Evolutionary conservation across 495 filamentous ascomycete genomes (phyloP), one percentile per base, ranked within the genome.

Genomic region (Lasiosphaeria miniovina): DNA sequence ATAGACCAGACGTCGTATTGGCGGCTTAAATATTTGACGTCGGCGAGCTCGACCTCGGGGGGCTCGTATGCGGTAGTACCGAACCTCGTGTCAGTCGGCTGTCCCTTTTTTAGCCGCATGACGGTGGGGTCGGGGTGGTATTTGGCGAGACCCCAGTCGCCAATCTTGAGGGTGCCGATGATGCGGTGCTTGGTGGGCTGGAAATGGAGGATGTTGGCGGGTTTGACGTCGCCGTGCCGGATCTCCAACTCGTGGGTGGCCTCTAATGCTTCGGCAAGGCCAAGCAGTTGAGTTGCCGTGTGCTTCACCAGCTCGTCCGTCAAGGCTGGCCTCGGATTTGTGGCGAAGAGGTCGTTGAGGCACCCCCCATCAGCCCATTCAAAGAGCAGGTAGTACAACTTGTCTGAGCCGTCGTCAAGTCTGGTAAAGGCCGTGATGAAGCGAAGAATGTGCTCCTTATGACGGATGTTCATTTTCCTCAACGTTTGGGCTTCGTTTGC

Each of bases 1-100:
- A 77, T 71, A 14, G 73, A 71, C 74, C 74, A 76, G 4, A 74
- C 67, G 50, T 77, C 74, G 36, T 73, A 75, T 7, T 57, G 61
- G 0, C 68, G 66, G 4, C 70, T 70, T 32, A 65, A 65, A 4
- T 53, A 24, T 32, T 55, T 34, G 15, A 54, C 7, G 2, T 33
- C 43, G 15, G 17, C 48, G 31, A 57, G 40, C 11, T 54, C 53
- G 0, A 64, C 58, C 52, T 74, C 69, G n/a, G 71, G 71, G 2
- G 69, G 55, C 34, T 66, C 62, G 55, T 71, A 73, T 17, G 34
- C 31, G 0, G 36, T 12, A 0, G 71, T 68, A 2, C 64, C 63
- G 36, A 31, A 51, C 11, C 49, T 57, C 6, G 62, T 66, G 15
- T 6, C 41, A 0, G 67, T 71, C 0, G 52, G 63, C 4, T 56